Evolutionary conservation across 1,284 basidiomycete genomes (phyloP).

Genomic region (Ustilago sp.): DNA sequence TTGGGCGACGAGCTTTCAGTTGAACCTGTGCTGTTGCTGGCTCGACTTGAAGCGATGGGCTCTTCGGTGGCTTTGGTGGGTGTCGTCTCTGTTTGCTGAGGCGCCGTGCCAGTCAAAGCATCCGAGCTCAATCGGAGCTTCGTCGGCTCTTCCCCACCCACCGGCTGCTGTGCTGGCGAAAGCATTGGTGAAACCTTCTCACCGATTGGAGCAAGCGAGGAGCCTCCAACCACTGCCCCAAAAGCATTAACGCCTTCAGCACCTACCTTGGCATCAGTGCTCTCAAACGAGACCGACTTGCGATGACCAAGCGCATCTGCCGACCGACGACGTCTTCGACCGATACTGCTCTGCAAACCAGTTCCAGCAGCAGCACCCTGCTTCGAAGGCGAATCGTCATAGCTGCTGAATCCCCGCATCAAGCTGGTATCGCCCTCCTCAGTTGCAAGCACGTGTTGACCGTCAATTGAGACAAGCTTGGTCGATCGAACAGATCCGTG

Average conservation of each 20-base stretch:
- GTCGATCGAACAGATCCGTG: conserved; percentile 48
- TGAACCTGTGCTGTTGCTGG: background rate
- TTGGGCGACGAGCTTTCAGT: conserved; percentile 7
- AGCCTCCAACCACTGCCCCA: background rate
- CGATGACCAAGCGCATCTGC: conserved; percentile 40
- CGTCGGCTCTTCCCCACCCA: conserved; percentile 25
- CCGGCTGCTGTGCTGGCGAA: conserved; percentile 12
- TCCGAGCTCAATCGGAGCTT: conserved; percentile 14
- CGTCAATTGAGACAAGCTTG: conserved; percentile 48
- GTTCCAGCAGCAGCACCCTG: conserved; percentile 3
- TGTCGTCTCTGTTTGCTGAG: background rate
- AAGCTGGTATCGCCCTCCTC: conserved; percentile 36
- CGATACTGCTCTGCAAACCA: conserved; percentile 7
- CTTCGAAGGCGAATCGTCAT: conserved; percentile 27
- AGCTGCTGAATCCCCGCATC: conserved; percentile 32
- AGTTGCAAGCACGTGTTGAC: conserved; percentile 44
- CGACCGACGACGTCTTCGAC: conserved; percentile 32
- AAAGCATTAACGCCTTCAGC: conserved; percentile 8
- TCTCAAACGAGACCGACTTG: conserved; percentile 58
- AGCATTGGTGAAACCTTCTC: conserved; percentile 39
- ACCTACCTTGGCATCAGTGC: conserved; percentile 7
- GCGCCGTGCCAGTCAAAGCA: background rate
- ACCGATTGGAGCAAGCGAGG: conserved; percentile 39
- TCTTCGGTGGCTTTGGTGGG: background rate
- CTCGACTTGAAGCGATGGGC: background rate